Base-by-base conservation (phyloP, 108 stramenopile species). In the Chaetoceros muelleri region DNA sequence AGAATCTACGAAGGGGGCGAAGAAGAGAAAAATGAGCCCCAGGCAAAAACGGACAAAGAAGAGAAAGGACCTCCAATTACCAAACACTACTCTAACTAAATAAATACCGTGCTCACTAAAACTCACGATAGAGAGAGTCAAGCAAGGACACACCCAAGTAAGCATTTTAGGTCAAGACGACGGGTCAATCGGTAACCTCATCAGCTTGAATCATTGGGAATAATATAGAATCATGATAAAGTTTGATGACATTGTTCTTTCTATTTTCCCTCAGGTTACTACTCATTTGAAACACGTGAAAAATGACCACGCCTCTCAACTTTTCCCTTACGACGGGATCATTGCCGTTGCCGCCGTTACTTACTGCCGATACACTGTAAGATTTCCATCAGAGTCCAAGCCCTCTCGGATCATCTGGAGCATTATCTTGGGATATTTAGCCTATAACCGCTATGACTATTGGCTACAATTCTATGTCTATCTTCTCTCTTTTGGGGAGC, bases 291-390 rank as follows among this genome's bases (percentile, higher is more conserved):
- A 40, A 40, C 34, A 40, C 13, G 34, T 40, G 13, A 5, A 40
- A 13, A 40, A 40, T 40, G 34, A 40, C 34, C 34, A 40, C 34
- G 13, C 34, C 5, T 40, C 34, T 5, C 13, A 5, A 40, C 13
- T 40, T 16, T 54, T 54, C 25, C 53, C 16, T 5, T 22, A 30
- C 53, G 53, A 54, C 5, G 53, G 18, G 3, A 3, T 54, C 20
- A 30, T 54, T 29, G 16, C 19, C 20, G 53, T 29, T 22, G 18
- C 29, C 3, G 53, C 53, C 20, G 53, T 54, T 7, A 29, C 53
- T 22, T 54, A 29, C 53, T 54, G 53, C 29, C 20, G 53, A 21
- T 49, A 49, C 48, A 49, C 48, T 7, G 48, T 49, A 7, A 21
- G 7, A 21, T 49, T 7, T 18, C 7, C 7, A 5, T 16, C 7